Evolutionary conservation across 164 flowering plant genomes (phyloP).

Genomic region (Chimonanthus salicifolius): DNA sequence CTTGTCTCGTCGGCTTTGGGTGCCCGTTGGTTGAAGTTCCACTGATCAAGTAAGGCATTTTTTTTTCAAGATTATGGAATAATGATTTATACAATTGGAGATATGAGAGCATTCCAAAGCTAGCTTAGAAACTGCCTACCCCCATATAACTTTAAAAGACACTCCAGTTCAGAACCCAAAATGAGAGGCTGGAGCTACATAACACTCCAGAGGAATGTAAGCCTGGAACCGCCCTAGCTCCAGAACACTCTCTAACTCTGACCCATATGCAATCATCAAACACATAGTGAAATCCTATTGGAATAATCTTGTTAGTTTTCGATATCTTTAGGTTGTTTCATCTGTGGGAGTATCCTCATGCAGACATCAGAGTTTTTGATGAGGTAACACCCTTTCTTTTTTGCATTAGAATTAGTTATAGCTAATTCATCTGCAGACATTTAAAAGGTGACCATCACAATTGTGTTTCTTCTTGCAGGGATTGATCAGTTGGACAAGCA

Average conservation of each 20-base stretch:
- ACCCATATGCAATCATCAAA: background rate
- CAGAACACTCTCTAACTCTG: background rate
- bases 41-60: constrained; percentile 57
- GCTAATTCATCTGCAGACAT: background rate
- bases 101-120: background rate
- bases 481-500: constrained; percentile 69
- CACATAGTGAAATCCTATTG: background rate
- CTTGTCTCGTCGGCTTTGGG: constrained; percentile 59
- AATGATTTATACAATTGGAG: background rate
- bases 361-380: constrained; percentile 66
- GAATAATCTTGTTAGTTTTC: background rate
- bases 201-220: too few relatives aligned
- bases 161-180: too few relatives aligned
- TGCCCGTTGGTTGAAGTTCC: constrained; percentile 91
- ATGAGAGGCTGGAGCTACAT: too few relatives aligned
- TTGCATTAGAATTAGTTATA: background rate
- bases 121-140: too few relatives aligned
- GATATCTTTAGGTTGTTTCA: constrained; percentile 47
- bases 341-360: constrained; percentile 84
- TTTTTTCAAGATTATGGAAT: background rate
- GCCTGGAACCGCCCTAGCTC: too few relatives aligned
- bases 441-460: background rate
- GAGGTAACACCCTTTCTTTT: constrained; percentile 34
- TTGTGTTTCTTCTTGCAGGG: constrained; percentile 41
- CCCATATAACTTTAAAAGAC: too few relatives aligned